Evolutionary conservation across 108 stramenopile species (phyloP), one percentile per base, ranked within the genome.

Genomic region (Schizochytrium sp.): DNA sequence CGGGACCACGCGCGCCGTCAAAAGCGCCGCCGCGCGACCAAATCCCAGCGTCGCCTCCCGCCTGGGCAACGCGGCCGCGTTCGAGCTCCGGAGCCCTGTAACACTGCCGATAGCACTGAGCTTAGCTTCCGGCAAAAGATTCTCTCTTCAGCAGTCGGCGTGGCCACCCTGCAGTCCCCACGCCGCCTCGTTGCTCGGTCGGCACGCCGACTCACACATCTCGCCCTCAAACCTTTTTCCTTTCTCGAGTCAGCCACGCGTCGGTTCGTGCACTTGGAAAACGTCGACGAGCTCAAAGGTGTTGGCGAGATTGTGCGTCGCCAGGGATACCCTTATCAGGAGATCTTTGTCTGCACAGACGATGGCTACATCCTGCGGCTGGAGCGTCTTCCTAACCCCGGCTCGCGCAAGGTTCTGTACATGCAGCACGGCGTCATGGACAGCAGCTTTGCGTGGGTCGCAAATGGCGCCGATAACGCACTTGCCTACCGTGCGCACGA

Each of bases 401-500:
- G 34, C 29, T 87, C 89, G 41, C 16, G 25, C 5, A 53, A 57
- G 28, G 89, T 87, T 5, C 71, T 41, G 5, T 87, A 60, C 60
- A 53, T 89, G 19, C 76, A 87, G 83, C 89, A 89, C 58, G 89
- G 89, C 34, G 43, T 89, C 47, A 89, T 89, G 58, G 89, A 89
- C 87, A 41, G 28, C 44, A 51, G 45, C 58, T 59, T 88, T 5
- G 76, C 89, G 4, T 89, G 51, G 48, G 76, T 89, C 4, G 51
- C 76, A 5, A 57, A 43, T n/a, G 89, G 89, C 29, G 47, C 44
- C 8, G 28, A 88, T 6, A 72, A 44, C 45, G 47, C 28, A 10
- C 45, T 89, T 1, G 89, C 87, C 10, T 48, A 21, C 57, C 48
- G 89, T 5, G 55, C 55, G 48, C 88, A 57, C 18, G 58, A 25